Base-by-base conservation (phyloP, 2,329 filamentous ascomycete species). In the Hypoxylon sp. region DNA sequence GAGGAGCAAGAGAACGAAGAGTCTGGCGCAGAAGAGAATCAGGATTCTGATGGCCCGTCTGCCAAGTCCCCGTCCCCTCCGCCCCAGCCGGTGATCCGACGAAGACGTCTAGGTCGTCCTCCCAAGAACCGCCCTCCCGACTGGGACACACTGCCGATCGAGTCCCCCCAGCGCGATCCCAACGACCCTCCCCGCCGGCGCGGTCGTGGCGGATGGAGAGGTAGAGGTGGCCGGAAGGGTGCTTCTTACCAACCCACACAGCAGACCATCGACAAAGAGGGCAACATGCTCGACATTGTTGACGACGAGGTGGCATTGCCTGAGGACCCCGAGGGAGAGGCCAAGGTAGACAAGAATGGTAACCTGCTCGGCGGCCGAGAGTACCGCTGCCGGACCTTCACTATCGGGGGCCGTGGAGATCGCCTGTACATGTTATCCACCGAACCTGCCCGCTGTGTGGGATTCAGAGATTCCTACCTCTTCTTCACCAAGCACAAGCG, bases 401-500 rank as follows among this genome's bases (percentile, higher is more conserved):
- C 90, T 6, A 90, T 99, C 63, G 83, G 87, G 15, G 92, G 91
- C 51, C 87, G 93, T 64, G 92, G 90, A 31, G 85, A 94, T 46
- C 82, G 93, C 53, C 86, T 96, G 9, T 99, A 99, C 84, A 99
- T 99, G 95, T 79, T 99, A 76, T 98, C 95, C 2, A 99, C 95
- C 3, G 95, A 99, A 72, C 96, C 95, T 4, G 95, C 95, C 20
- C 90, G 95, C 64, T 98, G 95, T 70, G 93, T 97, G 52, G 95
- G 95, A 13, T 99, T 99, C 82, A 85, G 95, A 66, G 95, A 99
- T 80, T 97, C 93, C 64, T 99, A 99, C 72, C 85, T 99, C 21
- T 97, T 99, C 82, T 99, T 99, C 81, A 96, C 95, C 63, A 99
- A 98, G 77, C 95, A 99, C 77, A 90, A 91, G 73, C 88, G 92